Evolutionary conservation across 345 rosid species (phyloP), one percentile per base, ranked within the genome.

Genomic region (Eutrema yunnanense): DNA sequence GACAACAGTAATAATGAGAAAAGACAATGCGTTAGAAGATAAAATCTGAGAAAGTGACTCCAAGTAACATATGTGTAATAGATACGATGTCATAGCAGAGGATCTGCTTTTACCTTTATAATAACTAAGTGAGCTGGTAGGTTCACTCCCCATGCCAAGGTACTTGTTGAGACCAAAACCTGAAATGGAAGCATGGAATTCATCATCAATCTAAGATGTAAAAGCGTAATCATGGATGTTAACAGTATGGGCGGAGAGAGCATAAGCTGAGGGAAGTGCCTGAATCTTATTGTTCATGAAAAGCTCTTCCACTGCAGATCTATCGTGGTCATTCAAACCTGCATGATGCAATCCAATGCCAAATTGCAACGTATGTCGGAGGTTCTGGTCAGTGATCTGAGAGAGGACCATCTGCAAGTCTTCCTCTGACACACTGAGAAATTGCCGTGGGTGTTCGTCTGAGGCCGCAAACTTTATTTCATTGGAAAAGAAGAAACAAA

Each of bases 341-440:
- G 98, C 98, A 82, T 94, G 98, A 74, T 94, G 98, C 73, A 94
- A 78, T 59, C 98, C 98, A 73, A 94, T 84, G 70, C 98, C 98
- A 76, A 94, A 94, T 81, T 91, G 98, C 79, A 94, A 82, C 42
- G 98, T 94, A 62, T 91, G 97, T 80, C 96, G 85, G 56, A 94
- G 87, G 76, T 94, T 94, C 83, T 86, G 97, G 78, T 94, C 98
- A 9, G 87, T 86, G 71, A 94, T 87, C 81, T 91, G 98, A 59
- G 89, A 86, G 79, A 94, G 96, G 67, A 94, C 87, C 98, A 91
- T 91, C 84, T 89, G 97, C 79, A 94, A 75, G 78, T 81, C 88
- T 74, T 89, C 98, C 80, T 94, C 98, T 68, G 88, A 74, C 76
- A 94, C 83, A 81, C 82, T 82, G 65, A 94, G 84, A 78, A 94